phyloP scores from a whole-genome alignment of 1,139 yeast species.

The Diutina pseudorugosa region DNA sequence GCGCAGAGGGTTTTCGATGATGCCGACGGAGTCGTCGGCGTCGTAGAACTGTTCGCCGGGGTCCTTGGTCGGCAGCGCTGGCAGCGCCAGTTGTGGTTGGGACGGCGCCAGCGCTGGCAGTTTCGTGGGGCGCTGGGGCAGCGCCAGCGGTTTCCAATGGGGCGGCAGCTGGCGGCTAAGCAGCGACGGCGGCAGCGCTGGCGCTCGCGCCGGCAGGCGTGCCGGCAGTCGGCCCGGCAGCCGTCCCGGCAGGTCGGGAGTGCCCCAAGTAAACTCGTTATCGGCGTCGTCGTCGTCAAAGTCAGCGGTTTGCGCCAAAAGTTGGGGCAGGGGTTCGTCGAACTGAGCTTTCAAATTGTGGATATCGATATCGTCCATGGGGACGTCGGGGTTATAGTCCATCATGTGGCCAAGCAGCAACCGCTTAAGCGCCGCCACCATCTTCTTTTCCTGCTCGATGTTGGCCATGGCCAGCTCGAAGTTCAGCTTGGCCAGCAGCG shows the following conservation, averaged over 20 bases:
- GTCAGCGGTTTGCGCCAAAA: background rate
- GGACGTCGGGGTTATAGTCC: conserved; percentile 46
- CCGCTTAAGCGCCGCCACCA: conserved; percentile 47
- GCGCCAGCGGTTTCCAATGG: background rate
- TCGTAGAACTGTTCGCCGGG: background rate
- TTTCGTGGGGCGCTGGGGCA: background rate
- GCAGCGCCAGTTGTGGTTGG: background rate
- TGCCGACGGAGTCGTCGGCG: background rate
- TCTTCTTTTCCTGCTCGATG: conserved; percentile 43
- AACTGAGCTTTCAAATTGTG: background rate
- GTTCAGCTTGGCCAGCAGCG: conserved; percentile 5
- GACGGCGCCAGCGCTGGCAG: background rate
- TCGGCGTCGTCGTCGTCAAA: conserved; percentile 4
- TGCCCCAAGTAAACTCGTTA: conserved; percentile 2
- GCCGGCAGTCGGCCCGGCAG: background rate
- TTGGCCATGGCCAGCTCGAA: conserved; percentile 35
- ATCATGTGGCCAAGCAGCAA: conserved; percentile 42
- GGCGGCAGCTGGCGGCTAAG: background rate
- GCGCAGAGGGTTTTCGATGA: background rate
- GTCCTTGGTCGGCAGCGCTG: background rate
- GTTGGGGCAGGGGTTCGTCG: conserved; percentile 4
- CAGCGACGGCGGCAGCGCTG: background rate
- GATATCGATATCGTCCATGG: conserved; percentile 27
- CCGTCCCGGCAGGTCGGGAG: background rate
- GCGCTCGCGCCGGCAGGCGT: no score